phyloP scores from a whole-genome alignment of 352 stramenopile species.

The Phytophthora melonis region DNA sequence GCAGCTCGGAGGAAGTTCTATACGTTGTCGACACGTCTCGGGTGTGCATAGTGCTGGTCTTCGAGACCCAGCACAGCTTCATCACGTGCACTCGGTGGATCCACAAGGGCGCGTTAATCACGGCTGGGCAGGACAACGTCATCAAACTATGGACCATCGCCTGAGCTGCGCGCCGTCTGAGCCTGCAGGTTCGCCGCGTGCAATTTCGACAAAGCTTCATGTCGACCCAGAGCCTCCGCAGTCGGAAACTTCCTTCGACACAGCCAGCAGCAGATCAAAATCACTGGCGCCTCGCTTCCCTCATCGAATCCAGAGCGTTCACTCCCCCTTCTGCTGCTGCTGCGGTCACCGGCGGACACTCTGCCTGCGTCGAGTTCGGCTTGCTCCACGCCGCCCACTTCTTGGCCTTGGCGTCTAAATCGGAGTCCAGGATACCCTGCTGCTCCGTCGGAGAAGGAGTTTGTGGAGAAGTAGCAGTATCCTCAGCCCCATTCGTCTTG shows the following conservation, averaged over 20 bases:
- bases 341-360: neutral
- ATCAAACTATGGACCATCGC: constrained; percentile 72
- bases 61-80: constrained; percentile 67
- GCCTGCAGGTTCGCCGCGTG: constrained; percentile 55
- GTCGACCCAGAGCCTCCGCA: constrained; percentile 47
- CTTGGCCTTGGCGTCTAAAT: constrained; percentile 48
- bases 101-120: constrained; percentile 50
- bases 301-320: neutral
- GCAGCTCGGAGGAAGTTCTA: constrained; percentile 65
- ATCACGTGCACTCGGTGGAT: constrained; percentile 74
- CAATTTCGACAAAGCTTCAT: constrained; percentile 66
- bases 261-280: constrained; percentile 63
- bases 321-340: neutral
- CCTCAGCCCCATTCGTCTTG: neutral
- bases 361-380: constrained; percentile 4
- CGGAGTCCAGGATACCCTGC: constrained; percentile 46
- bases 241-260: constrained; percentile 79
- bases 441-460: constrained; percentile 22
- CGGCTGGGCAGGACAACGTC: constrained; percentile 72
- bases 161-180: constrained; percentile 19
- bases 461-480: neutral
- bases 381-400: constrained; percentile 55
- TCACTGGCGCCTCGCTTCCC: too few relatives aligned
- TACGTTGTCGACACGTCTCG: constrained; percentile 64
- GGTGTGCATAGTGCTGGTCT: constrained; percentile 44